phyloP scores from a whole-genome alignment of 129 eudicot genomes.

The Ambrosia trifida region DNA sequence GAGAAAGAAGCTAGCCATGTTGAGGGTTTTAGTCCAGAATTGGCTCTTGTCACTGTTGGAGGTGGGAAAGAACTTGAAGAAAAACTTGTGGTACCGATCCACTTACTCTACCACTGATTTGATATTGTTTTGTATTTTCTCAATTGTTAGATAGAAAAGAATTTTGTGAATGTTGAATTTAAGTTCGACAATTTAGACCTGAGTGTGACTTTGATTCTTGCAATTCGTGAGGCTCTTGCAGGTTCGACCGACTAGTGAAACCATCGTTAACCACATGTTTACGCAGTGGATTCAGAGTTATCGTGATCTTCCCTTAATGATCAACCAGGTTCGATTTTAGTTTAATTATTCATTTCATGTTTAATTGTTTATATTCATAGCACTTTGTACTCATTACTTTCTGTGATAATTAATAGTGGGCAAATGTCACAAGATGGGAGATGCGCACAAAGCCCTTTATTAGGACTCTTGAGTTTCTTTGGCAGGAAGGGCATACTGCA shows the following conservation, averaged over 20 bases:
- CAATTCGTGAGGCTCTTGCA: slow-evolving; percentile 92
- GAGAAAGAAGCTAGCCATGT: slow-evolving; percentile 99
- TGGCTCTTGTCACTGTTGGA: slow-evolving; percentile 97
- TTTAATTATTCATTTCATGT: background rate
- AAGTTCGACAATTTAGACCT: slow-evolving; percentile 27
- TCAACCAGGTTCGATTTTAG: slow-evolving; percentile 70
- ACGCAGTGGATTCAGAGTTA: slow-evolving; percentile 99
- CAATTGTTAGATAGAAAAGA: background rate
- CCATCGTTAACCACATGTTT: slow-evolving; percentile 98
- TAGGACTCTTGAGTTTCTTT: slow-evolving; percentile 94
- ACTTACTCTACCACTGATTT: slow-evolving; percentile 19
- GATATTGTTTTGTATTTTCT: background rate
- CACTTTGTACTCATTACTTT: background rate
- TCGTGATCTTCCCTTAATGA: slow-evolving; percentile 98
- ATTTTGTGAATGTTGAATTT: slow-evolving; percentile 18
- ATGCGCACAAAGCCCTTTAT: slow-evolving; percentile 98
- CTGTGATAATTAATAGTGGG: slow-evolving; percentile 62
- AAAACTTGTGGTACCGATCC: slow-evolving; percentile 87
- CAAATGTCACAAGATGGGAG: slow-evolving; percentile 99
- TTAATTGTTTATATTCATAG: background rate
- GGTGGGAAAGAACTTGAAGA: slow-evolving; percentile 99
- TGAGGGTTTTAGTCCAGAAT: slow-evolving; percentile 97
- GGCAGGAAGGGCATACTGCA: slow-evolving; percentile 99
- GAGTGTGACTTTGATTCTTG: slow-evolving; percentile 84
- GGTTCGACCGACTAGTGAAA: slow-evolving; percentile 99